phyloP scores from a whole-genome alignment of 495 filamentous ascomycete genomes.

The Oidiodendron maius region DNA sequence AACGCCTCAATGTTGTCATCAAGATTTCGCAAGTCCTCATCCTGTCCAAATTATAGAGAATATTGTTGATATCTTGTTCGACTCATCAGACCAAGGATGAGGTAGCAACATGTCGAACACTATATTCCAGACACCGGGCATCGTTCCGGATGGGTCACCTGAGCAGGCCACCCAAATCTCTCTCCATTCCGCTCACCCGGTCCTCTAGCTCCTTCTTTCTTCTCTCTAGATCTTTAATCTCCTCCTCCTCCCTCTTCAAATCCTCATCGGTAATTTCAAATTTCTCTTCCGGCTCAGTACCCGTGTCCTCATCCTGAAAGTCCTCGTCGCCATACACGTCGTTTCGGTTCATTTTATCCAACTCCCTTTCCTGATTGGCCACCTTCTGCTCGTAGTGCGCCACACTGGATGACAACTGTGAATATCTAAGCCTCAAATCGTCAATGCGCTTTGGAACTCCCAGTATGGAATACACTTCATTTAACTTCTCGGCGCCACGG shows the following conservation, averaged over 20 bases:
- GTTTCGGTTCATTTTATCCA: conserved; percentile 65
- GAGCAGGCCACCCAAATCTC: conserved; percentile 63
- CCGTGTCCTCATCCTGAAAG: conserved; percentile 26
- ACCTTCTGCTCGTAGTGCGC: conserved; percentile 74
- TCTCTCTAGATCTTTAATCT: conserved; percentile 68
- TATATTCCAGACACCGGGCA: too few relatives aligned
- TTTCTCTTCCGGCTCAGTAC: conserved; percentile 20
- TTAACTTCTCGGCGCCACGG: conserved; percentile 84
- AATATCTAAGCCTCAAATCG: conserved; percentile 62
- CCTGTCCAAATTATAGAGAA: not conserved
- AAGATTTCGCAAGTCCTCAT: too few relatives aligned
- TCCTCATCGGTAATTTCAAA: conserved; percentile 63
- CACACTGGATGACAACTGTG: conserved; percentile 67
- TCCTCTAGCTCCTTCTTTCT: conserved; percentile 74
- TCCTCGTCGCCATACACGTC: conserved; percentile 41
- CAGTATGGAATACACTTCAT: conserved; percentile 77
- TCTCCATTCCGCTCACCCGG: conserved; percentile 72
- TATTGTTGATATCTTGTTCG: too few relatives aligned
- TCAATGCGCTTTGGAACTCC: conserved; percentile 78
- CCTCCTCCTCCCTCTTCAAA: conserved; percentile 67
- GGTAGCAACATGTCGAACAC: too few relatives aligned
- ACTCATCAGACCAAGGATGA: too few relatives aligned
- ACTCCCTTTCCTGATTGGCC: conserved; percentile 64
- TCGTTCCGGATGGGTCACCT: conserved; percentile 8
- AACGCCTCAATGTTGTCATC: too few relatives aligned